These are phyloP conservation scores for Pythium myriotylum DNA, from an alignment of 352 stramenopile species.

Conservation along the genomic window DNA sequence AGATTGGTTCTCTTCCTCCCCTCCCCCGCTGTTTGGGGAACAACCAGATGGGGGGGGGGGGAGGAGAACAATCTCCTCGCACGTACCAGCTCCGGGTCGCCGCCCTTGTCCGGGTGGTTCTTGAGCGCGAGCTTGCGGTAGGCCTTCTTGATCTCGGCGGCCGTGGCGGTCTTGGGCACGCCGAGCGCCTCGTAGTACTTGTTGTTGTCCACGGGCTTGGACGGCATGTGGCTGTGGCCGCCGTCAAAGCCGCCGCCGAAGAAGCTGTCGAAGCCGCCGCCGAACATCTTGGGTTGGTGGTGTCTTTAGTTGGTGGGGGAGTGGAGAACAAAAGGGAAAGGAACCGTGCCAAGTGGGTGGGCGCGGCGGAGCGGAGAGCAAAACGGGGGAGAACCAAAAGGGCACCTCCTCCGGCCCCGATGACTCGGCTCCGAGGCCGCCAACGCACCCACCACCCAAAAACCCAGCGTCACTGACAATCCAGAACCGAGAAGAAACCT, in stretches of 20 bases:
- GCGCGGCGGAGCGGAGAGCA: constrained; percentile 18
- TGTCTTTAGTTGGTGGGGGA: constrained; percentile 21
- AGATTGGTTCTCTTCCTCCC: constrained; percentile 8
- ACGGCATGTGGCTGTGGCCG: constrained; percentile 38
- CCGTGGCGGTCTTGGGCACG: constrained; percentile 81
- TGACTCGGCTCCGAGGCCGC: background rate
- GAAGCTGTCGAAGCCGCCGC: constrained; percentile 86
- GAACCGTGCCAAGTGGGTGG: constrained; percentile 25
- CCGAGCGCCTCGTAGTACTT: constrained; percentile 90
- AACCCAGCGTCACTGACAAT: constrained; percentile 17
- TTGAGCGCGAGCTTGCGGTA: constrained; percentile 91
- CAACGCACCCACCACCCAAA: constrained; percentile 20
- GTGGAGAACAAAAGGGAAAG: constrained; percentile 21
- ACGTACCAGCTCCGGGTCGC: constrained; percentile 92
- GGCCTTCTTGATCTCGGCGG: constrained; percentile 89
- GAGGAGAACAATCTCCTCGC: background rate
- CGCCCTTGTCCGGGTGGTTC: constrained; percentile 99
- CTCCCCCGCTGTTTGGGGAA: too few relatives aligned
- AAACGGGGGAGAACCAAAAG: constrained; percentile 10
- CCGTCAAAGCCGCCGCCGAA: constrained; percentile 80
- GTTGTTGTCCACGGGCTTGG: constrained; percentile 82
- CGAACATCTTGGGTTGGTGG: constrained; percentile 63
- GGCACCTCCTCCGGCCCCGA: background rate
- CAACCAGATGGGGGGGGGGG: too few relatives aligned
- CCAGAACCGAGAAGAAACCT: constrained; percentile 16